Evolutionary conservation across 2,329 filamentous ascomycete genomes (phyloP).

Genomic region (Colletotrichum australisinense): DNA sequence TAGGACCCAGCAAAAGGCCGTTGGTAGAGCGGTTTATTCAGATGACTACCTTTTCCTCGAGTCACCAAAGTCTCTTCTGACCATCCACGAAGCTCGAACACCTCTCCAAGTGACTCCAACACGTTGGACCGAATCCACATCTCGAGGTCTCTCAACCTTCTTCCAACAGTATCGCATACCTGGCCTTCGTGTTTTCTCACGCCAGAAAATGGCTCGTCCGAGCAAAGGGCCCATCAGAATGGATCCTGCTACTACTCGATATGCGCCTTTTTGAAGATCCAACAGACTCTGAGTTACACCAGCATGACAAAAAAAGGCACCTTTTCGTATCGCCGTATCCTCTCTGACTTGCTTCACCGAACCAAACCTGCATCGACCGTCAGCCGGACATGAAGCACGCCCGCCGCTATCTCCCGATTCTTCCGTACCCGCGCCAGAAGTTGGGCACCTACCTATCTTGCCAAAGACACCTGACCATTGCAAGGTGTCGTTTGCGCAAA

Average conservation of each 20-base stretch:
- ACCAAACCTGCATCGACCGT: conserved; percentile 4
- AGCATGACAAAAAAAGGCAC: background rate
- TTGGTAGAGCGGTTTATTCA: conserved; percentile 4
- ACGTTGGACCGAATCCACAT: conserved; percentile 19
- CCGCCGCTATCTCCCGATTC: background rate
- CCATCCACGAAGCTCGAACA: conserved; percentile 15
- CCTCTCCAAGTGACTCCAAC: background rate
- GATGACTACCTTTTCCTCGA: conserved; percentile 15
- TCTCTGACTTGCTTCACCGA: background rate
- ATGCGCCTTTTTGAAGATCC: conserved; percentile 24
- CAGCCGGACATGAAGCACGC: conserved; percentile 18
- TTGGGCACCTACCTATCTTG: background rate
- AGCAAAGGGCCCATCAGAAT: conserved; percentile 26
- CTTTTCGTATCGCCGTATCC: background rate
- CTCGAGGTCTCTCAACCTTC: background rate
- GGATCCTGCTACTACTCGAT: background rate
- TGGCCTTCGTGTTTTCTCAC: conserved; percentile 8
- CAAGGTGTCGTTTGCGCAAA: background rate
- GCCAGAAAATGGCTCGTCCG: conserved; percentile 37
- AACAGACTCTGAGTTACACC: conserved; percentile 20
- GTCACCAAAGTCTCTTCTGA: conserved; percentile 15
- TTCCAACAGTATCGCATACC: background rate
- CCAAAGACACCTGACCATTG: conserved; percentile 8
- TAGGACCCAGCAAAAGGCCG: conserved; percentile 11
- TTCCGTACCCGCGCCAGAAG: background rate